Conservation (phyloP, 345 rosid species). For the Salix brachista region DNA sequence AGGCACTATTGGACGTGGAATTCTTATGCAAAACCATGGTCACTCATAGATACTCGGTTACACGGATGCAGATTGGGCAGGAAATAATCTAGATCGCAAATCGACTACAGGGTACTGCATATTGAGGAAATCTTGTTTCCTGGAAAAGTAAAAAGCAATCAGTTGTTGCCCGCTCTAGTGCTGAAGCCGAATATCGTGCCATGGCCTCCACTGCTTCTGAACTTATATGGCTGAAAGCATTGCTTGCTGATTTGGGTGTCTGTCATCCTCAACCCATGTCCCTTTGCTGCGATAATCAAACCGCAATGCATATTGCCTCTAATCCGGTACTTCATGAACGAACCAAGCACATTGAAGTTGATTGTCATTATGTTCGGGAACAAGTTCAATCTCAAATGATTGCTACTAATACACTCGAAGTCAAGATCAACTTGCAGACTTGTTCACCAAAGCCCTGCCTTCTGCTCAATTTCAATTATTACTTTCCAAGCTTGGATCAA, state of each 20-base stretch:
- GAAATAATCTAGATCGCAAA: neutral
- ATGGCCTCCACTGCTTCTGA: neutral
- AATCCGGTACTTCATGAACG: neutral
- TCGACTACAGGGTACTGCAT: neutral
- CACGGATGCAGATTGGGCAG: neutral
- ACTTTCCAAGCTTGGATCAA: neutral
- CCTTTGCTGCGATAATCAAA: neutral
- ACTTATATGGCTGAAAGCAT: neutral
- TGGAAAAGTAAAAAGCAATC: too few relatives aligned
- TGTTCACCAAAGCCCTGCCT: neutral
- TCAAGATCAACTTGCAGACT: neutral
- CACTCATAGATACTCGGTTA: neutral
- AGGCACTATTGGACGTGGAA: neutral
- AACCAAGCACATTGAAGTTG: neutral
- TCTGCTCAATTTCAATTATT: neutral
- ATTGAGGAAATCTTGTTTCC: neutral
- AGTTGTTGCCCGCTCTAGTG: fast-evolving
- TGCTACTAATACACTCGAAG: neutral
- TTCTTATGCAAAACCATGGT: too few relatives aligned
- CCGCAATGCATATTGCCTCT: neutral
- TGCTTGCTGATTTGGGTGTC: neutral
- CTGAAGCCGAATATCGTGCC: fast-evolving
- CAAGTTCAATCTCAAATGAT: too few relatives aligned
- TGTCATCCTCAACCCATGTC: neutral
- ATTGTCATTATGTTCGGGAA: neutral